phyloP scores from a whole-genome alignment of 345 rosid species.

The Populus tremula region DNA sequence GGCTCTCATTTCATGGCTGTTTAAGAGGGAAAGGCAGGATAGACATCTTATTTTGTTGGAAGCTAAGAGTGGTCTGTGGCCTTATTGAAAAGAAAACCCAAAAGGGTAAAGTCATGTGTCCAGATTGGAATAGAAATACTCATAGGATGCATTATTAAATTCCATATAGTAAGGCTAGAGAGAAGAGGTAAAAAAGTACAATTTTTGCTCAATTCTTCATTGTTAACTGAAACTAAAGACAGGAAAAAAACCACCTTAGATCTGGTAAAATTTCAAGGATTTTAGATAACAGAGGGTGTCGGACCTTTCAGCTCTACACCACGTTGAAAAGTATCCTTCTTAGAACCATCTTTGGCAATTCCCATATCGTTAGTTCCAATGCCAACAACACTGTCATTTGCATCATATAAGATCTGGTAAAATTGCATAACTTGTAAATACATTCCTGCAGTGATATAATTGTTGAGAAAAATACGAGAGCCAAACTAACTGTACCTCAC shows the following conservation, averaged over 20 bases:
- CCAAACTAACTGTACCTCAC: conserved; percentile 55
- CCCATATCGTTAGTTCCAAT: conserved; percentile 97
- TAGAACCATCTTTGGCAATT: conserved; percentile 82
- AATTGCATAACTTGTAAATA: conserved; percentile 17
- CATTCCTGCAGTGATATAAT: conserved; percentile 13
- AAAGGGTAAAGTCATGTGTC: not conserved
- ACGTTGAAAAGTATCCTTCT: conserved; percentile 77
- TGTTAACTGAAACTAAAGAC: not conserved
- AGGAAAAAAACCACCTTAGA: not conserved
- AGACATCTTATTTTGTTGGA: not conserved
- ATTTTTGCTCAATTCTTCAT: too few relatives aligned
- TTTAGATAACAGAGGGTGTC: conserved; percentile 20
- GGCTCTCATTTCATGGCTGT: too few relatives aligned
- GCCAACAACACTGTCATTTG: conserved; percentile 62
- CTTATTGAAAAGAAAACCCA: not conserved
- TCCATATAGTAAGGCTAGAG: too few relatives aligned
- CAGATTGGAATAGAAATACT: not conserved
- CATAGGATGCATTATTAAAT: too few relatives aligned
- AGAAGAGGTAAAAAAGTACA: too few relatives aligned
- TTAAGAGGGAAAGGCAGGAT: not conserved
- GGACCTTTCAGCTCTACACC: conserved; percentile 81
- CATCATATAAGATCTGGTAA: conserved; percentile 67
- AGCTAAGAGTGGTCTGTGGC: not conserved
- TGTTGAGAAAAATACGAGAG: not conserved
- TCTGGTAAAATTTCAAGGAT: too few relatives aligned